A percentile compares a stretch with the other conserved stretches of the same genome.
These are phyloP conservation scores for Steccherinum ochraceum DNA, from an alignment of 768 basidiomycete species.

Conservation along the genomic window DNA sequence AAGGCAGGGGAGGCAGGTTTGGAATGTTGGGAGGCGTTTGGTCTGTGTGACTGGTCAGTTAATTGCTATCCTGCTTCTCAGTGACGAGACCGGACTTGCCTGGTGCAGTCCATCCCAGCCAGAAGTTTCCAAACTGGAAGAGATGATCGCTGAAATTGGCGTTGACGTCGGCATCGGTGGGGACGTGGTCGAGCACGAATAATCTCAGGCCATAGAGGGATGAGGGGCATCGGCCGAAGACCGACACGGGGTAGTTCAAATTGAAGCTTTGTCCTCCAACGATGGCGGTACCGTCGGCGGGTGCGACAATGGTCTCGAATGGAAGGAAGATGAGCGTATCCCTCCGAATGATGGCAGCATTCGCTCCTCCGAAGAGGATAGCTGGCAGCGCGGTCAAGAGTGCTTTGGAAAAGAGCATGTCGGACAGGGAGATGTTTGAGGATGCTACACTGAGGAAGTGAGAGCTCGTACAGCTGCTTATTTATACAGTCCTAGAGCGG, in stretches of 20 bases:
- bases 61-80: too few relatives aligned
- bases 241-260: background rate
- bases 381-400: background rate
- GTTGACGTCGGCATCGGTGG: background rate
- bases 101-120: background rate
- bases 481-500: too few relatives aligned
- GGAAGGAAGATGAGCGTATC: too few relatives aligned
- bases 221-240: background rate
- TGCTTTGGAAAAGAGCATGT: background rate
- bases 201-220: background rate
- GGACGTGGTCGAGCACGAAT: background rate
- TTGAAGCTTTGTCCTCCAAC: background rate
- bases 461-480: too few relatives aligned
- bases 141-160: background rate
- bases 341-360: background rate
- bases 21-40: background rate
- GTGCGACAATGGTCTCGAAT: background rate
- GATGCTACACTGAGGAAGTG: too few relatives aligned
- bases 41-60: too few relatives aligned
- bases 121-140: background rate
- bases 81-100: background rate
- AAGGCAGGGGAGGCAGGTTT: background rate
- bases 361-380: background rate
- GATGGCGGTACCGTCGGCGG: background rate
- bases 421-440: too few relatives aligned